Evolutionary conservation across 495 filamentous ascomycete species (phyloP).

Genomic region (Aspergillus taichungensis): DNA sequence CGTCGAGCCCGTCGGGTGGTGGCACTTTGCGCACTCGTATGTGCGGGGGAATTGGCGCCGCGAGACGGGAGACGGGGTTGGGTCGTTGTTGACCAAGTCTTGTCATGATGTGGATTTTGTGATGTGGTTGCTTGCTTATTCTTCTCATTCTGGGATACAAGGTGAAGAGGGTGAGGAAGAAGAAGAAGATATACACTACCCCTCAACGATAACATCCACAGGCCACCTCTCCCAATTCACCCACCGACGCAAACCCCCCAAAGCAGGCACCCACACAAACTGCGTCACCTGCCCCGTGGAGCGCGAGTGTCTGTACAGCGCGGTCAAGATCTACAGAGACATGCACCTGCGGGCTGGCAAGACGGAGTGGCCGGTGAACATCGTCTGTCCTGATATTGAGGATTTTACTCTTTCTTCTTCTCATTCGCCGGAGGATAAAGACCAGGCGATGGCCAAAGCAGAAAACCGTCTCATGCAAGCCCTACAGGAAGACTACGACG

Average conservation of each 20-base stretch:
- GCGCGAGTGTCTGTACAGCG: conserved; percentile 68
- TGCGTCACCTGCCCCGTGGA: conserved; percentile 75
- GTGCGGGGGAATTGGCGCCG: conserved; percentile 93
- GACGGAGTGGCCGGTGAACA: conserved; percentile 71
- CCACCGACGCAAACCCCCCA: conserved; percentile 58
- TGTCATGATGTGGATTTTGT: conserved; percentile 91
- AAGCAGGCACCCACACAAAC: conserved; percentile 73
- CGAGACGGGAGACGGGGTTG: conserved; percentile 44
- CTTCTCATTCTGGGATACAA: conserved; percentile 10
- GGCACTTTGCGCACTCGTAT: conserved; percentile 92
- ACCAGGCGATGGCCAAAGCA: conserved; percentile 9
- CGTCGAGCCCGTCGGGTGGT: conserved; percentile 90
- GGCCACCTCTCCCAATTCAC: conserved; percentile 62
- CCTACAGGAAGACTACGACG: conserved; percentile 62
- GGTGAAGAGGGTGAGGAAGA: not conserved
- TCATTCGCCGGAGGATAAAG: not conserved
- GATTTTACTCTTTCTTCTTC: conserved; percentile 30
- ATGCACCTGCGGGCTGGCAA: conserved; percentile 50
- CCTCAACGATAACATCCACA: conserved; percentile 58
- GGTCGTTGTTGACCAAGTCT: conserved; percentile 77
- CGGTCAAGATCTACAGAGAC: conserved; percentile 66
- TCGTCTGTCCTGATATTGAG: conserved; percentile 88
- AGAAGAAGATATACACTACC: conserved; percentile 50
- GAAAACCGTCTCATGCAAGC: conserved; percentile 20
- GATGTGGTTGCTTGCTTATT: conserved; percentile 60